Percentiles rank a stretch among this genome's conserved stretches.
Conservation (phyloP, 371 early-diverging fungal genomes). For the Mortierella sp. region DNA sequence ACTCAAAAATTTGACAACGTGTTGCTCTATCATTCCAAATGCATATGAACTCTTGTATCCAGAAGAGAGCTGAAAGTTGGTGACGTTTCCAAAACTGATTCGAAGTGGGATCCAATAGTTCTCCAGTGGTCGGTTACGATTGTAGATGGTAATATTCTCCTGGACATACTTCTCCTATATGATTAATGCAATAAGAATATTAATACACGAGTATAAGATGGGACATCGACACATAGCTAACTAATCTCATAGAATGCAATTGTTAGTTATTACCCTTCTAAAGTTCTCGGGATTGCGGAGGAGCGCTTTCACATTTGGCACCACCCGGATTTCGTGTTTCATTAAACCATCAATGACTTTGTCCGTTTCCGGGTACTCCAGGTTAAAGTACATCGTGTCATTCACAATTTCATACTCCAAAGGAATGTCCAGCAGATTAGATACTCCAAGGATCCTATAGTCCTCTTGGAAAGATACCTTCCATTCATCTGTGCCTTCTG, state of each 20-base stretch:
- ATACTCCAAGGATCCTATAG: slow-evolving; percentile 55
- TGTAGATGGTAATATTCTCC: slow-evolving; percentile 77
- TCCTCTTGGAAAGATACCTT: slow-evolving; percentile 49
- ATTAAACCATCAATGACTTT: slow-evolving; percentile 43
- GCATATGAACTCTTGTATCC: slow-evolving; percentile 69
- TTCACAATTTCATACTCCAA: slow-evolving; percentile 73
- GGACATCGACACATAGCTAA: neutral
- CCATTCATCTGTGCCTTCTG: slow-evolving; percentile 48
- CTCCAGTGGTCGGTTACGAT: slow-evolving; percentile 71
- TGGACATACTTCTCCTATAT: slow-evolving; percentile 75
- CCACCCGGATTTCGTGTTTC: slow-evolving; percentile 58
- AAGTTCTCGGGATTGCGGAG: slow-evolving; percentile 65
- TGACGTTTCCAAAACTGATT: slow-evolving; percentile 72
- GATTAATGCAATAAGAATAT: neutral
- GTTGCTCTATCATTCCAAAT: slow-evolving; percentile 70
- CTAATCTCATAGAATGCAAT: neutral
- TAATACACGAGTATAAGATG: no score
- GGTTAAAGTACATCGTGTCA: slow-evolving; percentile 72
- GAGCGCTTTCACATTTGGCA: slow-evolving; percentile 64
- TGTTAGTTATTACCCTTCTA: slow-evolving; percentile 57
- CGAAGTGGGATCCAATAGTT: slow-evolving; percentile 69
- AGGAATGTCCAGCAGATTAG: slow-evolving; percentile 62
- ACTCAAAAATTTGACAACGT: slow-evolving; percentile 66
- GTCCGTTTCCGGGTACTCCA: slow-evolving; percentile 61
- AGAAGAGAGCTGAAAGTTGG: slow-evolving; percentile 73